Base-by-base conservation (phyloP, 2,329 filamentous ascomycete species). In the Zymoseptoria ardabiliae region DNA sequence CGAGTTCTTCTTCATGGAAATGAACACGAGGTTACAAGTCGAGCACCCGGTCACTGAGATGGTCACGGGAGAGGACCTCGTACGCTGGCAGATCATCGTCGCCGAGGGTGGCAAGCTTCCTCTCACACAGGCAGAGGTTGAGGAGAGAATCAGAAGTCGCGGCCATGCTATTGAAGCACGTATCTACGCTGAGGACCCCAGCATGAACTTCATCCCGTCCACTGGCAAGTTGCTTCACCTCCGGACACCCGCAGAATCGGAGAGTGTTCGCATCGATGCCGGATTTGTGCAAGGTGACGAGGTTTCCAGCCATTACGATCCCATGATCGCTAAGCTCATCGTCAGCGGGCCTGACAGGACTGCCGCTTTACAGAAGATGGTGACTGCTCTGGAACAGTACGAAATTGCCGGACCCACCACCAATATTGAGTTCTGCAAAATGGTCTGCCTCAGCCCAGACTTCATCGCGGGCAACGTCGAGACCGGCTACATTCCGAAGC, bases 261-360 rank as follows among this genome's bases (percentile, higher is more conserved):
- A 87, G 0, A 88, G 91, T 63, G 83, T 97, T 30, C 86, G 94
- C 49, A 91, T 99, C 65, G 94, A 99, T 70, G 91, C 92, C 52
- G 94, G 94, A 1, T 97, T 97, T 72, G 84, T 92, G 25, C 82
- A 91, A 66, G 94, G 94, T 23, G 93, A 96, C 72, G 90, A 91
- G 63, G 90, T 99, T 2, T 95, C 92, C 0, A 90, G 93, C 60
- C 90, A 94, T 57, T 99, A 99, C 74, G 94, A 99, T 68, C 94
- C 94, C 25, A 99, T 99, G 94, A 96, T 99, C 66, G 90, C 94
- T 51, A 99, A 99, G 77, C 83, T 99, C 56, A 99, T 99, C 67
- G 91, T 97, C 5, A 85, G 90, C 59, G 94, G 90, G 0, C 82
- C 85, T 17, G 88, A 88, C 58, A 83, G 94, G 61, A 83, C 88